Base-by-base conservation (phyloP, 805 yeast genomes). In the Kodamaea sagamina region DNA sequence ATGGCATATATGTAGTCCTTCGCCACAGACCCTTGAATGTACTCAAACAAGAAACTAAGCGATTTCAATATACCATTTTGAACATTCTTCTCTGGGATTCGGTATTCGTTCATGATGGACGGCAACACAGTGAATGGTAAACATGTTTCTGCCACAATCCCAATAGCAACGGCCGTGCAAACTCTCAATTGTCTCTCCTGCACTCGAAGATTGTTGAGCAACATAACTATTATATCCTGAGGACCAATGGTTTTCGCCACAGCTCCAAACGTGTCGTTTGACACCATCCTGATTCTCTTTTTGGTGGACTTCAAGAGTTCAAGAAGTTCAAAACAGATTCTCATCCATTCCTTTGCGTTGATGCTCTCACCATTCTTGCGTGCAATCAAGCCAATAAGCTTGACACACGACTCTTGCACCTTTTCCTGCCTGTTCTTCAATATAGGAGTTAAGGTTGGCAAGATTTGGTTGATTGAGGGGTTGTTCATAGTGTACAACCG, bases 91-190 rank as follows among this genome's bases (percentile, higher is more conserved):
- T 90, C 97, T 0, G 96, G 97, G 2, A 87, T 84, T 42, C 95
- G 74, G 61, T 92, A 93, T 62, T 93, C 99, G 62, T 92, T 89
- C 95, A 93, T 86, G 39, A 93, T 68, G 0, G 96, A 95, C 0
- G 99, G 99, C 6, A 93, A 63, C 0, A 92, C 95, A 0, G 97
- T 88, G 63, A 86, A 93, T 0, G 98, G 96, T 0, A 88, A 79
- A 62, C 98, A 93, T 0, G 86, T 81, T 46, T 90, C 93, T 0
- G 98, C 98, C 6, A 93, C 95, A 52, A 93, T 89, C 27, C 96
- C 99, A 51, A 93, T 87, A 0, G 99, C 99, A 31, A 93, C 97
- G 4, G 99, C 97, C 0, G 98, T 89, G 61, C 97, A 92, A 6
- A 93, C 96, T 58, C 99, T 83, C 32, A 88, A 73, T 65, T 93